phyloP scores from a whole-genome alignment of 78 protist genomes.

The Capsaspora owczarzaki region DNA sequence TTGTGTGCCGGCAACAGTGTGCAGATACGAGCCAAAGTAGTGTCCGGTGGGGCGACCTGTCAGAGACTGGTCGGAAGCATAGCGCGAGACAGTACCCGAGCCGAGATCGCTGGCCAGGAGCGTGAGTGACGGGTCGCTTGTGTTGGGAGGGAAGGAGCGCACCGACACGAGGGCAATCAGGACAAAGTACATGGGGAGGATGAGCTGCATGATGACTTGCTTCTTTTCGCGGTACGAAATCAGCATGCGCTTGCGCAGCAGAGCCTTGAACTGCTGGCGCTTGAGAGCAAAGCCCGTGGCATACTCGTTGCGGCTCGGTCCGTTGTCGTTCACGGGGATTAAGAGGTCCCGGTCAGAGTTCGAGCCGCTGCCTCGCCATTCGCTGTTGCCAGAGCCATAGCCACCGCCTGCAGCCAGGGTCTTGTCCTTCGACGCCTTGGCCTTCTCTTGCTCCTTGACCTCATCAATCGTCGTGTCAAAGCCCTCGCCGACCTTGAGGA shows the following conservation, averaged over 20 bases:
- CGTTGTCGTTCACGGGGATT: background rate
- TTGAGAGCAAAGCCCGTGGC: background rate
- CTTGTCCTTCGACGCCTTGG: background rate
- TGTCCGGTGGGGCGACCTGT: background rate
- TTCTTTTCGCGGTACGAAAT: conserved; percentile 15
- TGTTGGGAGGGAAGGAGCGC: background rate
- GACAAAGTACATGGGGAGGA: conserved; percentile 31
- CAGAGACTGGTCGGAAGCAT: conserved; percentile 1
- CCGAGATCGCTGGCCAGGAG: too few species aligned
- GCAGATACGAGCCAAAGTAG: background rate
- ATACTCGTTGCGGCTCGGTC: background rate
- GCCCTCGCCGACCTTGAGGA: conserved; percentile 22
- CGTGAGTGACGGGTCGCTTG: background rate
- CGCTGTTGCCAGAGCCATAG: background rate
- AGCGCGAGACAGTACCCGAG: too few species aligned
- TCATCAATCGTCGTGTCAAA: background rate
- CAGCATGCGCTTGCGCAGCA: conserved; percentile 32
- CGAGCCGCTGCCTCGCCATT: background rate
- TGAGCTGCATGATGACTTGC: conserved; percentile 1
- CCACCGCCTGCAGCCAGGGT: background rate
- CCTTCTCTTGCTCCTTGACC: background rate
- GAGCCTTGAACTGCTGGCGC: background rate
- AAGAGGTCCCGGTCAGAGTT: background rate
- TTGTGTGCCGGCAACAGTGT: too few species aligned
- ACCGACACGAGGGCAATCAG: conserved; percentile 29